Conservation (phyloP, 331 rosid genomes). For the Stylosanthes scabra region DNA sequence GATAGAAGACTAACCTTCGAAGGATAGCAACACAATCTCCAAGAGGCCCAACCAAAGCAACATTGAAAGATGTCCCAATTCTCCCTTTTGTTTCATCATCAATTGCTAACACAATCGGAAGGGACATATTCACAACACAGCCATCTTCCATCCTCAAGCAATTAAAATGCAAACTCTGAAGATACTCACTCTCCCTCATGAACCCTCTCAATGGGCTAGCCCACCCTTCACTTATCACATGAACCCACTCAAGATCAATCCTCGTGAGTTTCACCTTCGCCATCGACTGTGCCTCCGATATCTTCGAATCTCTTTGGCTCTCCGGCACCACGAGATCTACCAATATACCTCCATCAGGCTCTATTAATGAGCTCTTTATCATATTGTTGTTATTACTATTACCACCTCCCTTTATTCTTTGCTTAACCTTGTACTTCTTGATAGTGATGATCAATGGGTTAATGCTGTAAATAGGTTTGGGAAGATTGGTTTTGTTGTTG, state of each 20-base stretch:
- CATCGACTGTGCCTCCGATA: constrained; percentile 59
- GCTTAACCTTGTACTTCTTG: constrained; percentile 11
- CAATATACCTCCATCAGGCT: constrained; percentile 88
- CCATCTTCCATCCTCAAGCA: constrained; percentile 71
- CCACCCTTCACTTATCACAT: constrained; percentile 94
- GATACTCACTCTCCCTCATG: constrained; percentile 92
- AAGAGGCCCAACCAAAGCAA: constrained; percentile 70
- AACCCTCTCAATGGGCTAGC: constrained; percentile 93
- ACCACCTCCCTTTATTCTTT: constrained; percentile 49
- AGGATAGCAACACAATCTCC: constrained; percentile 79
- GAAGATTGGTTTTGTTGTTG: constrained; percentile 39
- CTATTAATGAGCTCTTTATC: constrained; percentile 84
- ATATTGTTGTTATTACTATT: background rate
- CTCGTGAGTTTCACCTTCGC: constrained; percentile 64
- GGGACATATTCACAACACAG: constrained; percentile 84
- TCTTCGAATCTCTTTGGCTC: constrained; percentile 50
- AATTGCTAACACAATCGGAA: constrained; percentile 90
- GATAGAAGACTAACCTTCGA: constrained; percentile 59
- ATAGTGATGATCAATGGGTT: constrained; percentile 41
- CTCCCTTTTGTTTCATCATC: constrained; percentile 67
- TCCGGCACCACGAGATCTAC: constrained; percentile 87
- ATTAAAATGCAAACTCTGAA: constrained; percentile 94
- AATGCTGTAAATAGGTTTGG: constrained; percentile 58
- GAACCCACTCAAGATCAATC: constrained; percentile 95
- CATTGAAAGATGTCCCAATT: constrained; percentile 65